Percentiles rank a stretch among this genome's conserved stretches.
Evolutionary conservation across 768 basidiomycete genomes (phyloP).

Genomic region (Leccinum uliginosum): DNA sequence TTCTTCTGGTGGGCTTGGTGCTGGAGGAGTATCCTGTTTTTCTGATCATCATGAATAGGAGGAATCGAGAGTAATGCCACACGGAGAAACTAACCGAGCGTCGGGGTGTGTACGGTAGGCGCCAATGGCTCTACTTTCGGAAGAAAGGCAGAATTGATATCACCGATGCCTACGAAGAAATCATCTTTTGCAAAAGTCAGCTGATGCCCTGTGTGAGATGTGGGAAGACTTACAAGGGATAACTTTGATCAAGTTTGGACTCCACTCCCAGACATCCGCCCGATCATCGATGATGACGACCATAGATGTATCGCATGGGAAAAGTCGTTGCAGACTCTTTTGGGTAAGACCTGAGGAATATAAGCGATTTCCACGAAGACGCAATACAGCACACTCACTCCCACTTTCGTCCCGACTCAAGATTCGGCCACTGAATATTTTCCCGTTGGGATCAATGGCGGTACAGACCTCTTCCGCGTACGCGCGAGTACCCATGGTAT

Average conservation of each 20-base stretch:
- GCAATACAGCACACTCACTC: conserved; percentile 51
- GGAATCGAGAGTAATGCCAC: neutral
- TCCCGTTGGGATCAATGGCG: conserved; percentile 86
- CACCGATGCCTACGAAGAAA: conserved; percentile 97
- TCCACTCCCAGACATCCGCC: conserved; percentile 98
- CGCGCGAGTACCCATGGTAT: conserved; percentile 97
- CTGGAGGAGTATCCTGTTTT: conserved; percentile 12
- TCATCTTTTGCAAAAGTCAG: conserved; percentile 57
- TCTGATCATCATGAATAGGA: conserved; percentile 18
- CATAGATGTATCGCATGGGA: conserved; percentile 97
- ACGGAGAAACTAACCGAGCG: conserved; percentile 18
- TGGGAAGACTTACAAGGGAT: conserved; percentile 72
- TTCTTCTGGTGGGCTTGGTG: conserved; percentile 15
- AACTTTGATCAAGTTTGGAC: conserved; percentile 94
- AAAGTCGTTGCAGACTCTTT: conserved; percentile 87
- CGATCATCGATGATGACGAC: conserved; percentile 99
- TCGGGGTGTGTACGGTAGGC: conserved; percentile 21
- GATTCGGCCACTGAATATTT: conserved; percentile 81
- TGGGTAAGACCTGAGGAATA: conserved; percentile 68
- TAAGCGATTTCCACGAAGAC: conserved; percentile 10
- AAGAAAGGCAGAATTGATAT: conserved; percentile 94
- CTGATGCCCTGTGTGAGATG: neutral
- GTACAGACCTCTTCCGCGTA: conserved; percentile 96
- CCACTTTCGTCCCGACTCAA: conserved; percentile 95
- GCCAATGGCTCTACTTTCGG: conserved; percentile 63